Conservation (phyloP, 805 yeast species). For the Pichia deserticola region DNA sequence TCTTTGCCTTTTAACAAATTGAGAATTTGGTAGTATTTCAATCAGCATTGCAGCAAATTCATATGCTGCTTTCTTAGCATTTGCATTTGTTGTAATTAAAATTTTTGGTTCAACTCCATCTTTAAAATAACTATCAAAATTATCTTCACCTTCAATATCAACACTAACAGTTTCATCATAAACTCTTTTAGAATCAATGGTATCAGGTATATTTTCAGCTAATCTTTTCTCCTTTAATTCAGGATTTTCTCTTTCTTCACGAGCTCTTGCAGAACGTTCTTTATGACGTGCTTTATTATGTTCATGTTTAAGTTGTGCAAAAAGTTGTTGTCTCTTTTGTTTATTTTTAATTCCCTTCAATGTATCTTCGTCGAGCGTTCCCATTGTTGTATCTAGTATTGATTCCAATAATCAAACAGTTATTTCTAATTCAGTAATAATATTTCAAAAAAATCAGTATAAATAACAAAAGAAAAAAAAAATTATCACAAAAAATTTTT, state of each 20-base stretch:
- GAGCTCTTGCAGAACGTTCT: constrained; percentile 74
- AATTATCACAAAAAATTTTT: too few relatives aligned
- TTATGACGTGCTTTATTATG: constrained; percentile 71
- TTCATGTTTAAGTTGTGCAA: constrained; percentile 65
- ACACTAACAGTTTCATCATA: constrained; percentile 73
- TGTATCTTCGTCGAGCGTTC: constrained; percentile 31
- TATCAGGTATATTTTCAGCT: constrained; percentile 67
- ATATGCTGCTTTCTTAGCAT: constrained; percentile 80
- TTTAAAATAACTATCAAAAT: constrained; percentile 51
- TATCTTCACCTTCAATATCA: constrained; percentile 57
- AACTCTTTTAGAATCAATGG: constrained; percentile 77
- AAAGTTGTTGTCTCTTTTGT: constrained; percentile 70
- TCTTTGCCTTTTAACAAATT: constrained; percentile 80
- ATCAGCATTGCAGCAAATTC: constrained; percentile 81
- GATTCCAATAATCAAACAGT: too few relatives aligned
- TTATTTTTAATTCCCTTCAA: constrained; percentile 58
- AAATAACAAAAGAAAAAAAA: too few relatives aligned
- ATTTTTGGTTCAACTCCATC: constrained; percentile 67
- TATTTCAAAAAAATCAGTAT: too few relatives aligned
- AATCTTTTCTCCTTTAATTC: constrained; percentile 75
- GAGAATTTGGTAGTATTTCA: constrained; percentile 78
- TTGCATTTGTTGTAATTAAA: constrained; percentile 78
- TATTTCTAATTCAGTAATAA: too few relatives aligned
- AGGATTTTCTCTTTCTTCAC: constrained; percentile 79
- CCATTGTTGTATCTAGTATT: constrained; percentile 11